Conservation (phyloP, 805 yeast species). For the Yamadazyma phyllophila region DNA sequence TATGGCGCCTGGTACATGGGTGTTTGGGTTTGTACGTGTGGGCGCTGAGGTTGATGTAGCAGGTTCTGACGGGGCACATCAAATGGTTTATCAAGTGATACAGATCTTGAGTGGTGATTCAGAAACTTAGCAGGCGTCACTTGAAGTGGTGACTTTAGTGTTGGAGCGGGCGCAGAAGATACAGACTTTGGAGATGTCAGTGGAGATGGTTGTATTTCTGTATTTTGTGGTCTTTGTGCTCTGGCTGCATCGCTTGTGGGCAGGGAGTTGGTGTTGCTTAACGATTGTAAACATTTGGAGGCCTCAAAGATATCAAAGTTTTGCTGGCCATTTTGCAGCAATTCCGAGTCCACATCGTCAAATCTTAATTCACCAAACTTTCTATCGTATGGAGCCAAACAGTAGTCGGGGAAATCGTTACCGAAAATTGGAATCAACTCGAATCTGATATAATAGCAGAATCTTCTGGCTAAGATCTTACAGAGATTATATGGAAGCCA, state of each 20-base stretch:
- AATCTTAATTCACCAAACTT: conserved; percentile 65
- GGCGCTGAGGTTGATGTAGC: no score
- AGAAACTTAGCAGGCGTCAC: background rate
- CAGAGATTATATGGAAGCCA: conserved; percentile 82
- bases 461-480: conserved; percentile 61
- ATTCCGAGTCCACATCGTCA: conserved; percentile 25
- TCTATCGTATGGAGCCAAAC: conserved; percentile 55
- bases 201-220: background rate
- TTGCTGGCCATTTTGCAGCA: background rate
- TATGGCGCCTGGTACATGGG: background rate
- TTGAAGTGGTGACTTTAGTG: conserved; percentile 2
- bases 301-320: conserved; percentile 35
- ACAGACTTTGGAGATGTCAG: conserved; percentile 4
- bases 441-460: conserved; percentile 75
- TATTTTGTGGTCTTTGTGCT: background rate
- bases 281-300: conserved; percentile 35
- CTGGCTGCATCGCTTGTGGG: background rate
- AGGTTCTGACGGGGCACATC: background rate
- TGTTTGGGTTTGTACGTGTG: background rate
- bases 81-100: conserved; percentile 7
- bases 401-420: conserved; percentile 55
- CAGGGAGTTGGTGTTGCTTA: conserved; percentile 1
- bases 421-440: conserved; percentile 83
- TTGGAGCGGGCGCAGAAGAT: conserved; percentile 7
- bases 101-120: conserved; percentile 3